Evolutionary conservation across 345 rosid genomes (phyloP), one percentile per base, ranked within the genome.

Genomic region (Kernera saxatilis): DNA sequence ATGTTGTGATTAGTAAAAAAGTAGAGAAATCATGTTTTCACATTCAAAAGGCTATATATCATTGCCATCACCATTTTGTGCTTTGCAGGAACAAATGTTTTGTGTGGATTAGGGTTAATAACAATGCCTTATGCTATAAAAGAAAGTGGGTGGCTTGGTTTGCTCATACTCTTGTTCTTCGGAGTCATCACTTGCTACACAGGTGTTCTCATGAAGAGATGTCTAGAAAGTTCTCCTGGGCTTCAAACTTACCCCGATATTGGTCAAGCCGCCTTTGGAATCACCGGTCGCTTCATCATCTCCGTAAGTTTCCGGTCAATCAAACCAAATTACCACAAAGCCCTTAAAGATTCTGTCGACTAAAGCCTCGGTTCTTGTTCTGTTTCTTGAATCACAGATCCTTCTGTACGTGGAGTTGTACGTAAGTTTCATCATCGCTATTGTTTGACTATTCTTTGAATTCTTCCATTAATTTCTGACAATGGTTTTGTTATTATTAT

Each of bases 261-360:
- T 1, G 98, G 94, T 11, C 91, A 93, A 79, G 97, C 96, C 29
- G 96, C 97, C 66, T 91, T 88, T 35, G 97, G 98, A 3, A 6
- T 61, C 23, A 6, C 65, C 5, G 97, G 97, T 52, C 93, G 91
- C 62, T 22, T 79, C 13, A 71, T 70, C 41, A 77, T 88, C 55
- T 82, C 94, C 0, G 94, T 85, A 80, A 83, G 88, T 70, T 54
- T 61, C 7, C 5, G 2, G 15, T 40, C n/a, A 0, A 23, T 49
- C 64, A 21, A 71, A 44, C 52, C 32, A 14, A 39, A 2, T 41
- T 2, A n/a, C 55, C 22, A 32, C 6, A n/a, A 39, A 35, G 2
- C 12, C 7, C 3, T 33, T 27, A 53, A 17, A 13, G 1, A 3
- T 40, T 44, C 29, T 68, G 43, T 61, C 69, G 15, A 65, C 74